phyloP scores from a whole-genome alignment of 257 asterid species.

The Ocimum tenuiflorum region DNA sequence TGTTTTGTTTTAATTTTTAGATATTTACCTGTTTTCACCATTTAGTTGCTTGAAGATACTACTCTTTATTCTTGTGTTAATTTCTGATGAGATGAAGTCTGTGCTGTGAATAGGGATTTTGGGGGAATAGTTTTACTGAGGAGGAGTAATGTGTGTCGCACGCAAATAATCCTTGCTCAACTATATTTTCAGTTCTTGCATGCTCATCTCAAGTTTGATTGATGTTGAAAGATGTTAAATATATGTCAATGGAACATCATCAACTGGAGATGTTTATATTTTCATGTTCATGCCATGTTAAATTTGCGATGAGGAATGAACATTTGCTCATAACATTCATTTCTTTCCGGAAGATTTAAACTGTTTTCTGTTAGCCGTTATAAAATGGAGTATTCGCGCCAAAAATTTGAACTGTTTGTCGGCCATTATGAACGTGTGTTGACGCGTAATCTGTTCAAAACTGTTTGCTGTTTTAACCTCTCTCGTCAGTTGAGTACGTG shows the following conservation, averaged over 20 bases:
- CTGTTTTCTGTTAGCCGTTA: background rate
- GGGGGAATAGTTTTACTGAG: background rate
- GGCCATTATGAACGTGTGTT: constrained; percentile 2
- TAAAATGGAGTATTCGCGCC: background rate
- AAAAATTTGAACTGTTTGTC: background rate
- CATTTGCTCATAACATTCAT: no score
- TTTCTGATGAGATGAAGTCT: background rate
- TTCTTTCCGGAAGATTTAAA: no score
- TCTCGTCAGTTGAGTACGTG: background rate
- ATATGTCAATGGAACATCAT: no score
- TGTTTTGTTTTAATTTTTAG: background rate
- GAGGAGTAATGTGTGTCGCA: background rate
- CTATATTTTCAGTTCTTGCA: constrained; percentile 5
- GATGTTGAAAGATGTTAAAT: background rate
- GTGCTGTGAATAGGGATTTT: constrained; percentile 13
- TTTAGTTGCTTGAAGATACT: constrained; percentile 4
- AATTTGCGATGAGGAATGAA: no score
- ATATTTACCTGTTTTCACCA: background rate
- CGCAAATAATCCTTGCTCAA: background rate
- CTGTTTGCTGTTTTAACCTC: background rate
- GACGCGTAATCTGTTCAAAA: no score
- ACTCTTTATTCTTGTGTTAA: background rate
- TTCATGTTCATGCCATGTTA: no score
- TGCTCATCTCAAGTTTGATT: background rate
- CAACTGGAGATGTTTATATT: no score